Base-by-base conservation (phyloP, 768 basidiomycete genomes). In the Rhizopogon sp. region DNA sequence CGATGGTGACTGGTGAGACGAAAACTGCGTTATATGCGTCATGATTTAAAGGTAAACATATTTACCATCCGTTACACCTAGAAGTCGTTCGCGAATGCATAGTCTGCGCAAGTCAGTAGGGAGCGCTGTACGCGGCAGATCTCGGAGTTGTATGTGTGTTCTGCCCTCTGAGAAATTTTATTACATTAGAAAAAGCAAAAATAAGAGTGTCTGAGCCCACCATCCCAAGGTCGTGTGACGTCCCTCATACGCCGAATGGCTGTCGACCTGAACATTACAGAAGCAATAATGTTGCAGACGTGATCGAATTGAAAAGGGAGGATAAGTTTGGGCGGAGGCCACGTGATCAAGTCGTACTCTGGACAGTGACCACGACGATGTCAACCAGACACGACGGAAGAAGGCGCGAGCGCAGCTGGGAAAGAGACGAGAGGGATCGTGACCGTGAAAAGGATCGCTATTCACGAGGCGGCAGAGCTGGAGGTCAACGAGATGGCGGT, bases 391-490 rank as follows among this genome's bases (percentile, higher is more conserved):
- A 70, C 43, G 81, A 82, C 58, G 68, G 77, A 60, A 76, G 81
- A 64, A 71, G 79, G 66, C 79, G 81, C 56, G 85, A 87, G 62
- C 70, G 83, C 60, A 84, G 84, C 63, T 82, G 84, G 81, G 85
- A 87, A 56, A 76, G 71, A 33, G 72, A 72, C 61, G 68, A 70
- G 44, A 63, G 72, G 25, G 64, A 76, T 54, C 78, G 81, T 28
- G 80, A 82, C 56, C 72, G 75, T 46, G 69, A 77, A 52, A 71
- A 72, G 37, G 76, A 79, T 56, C 73, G 79, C 22, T 69, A 79
- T 50, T 64, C 78, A 28, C 70, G 77, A 56, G 59, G 72, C 41
- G 59, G 74, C 47, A 62, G 67, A 42, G 39, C 57, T 33, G 69
- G 64, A 20, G 66, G 66, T 49, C 70, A 74, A 50, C 62, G 72